phyloP scores from a whole-genome alignment of 2,329 filamentous ascomycete species.

The Elsinoe necatrix region DNA sequence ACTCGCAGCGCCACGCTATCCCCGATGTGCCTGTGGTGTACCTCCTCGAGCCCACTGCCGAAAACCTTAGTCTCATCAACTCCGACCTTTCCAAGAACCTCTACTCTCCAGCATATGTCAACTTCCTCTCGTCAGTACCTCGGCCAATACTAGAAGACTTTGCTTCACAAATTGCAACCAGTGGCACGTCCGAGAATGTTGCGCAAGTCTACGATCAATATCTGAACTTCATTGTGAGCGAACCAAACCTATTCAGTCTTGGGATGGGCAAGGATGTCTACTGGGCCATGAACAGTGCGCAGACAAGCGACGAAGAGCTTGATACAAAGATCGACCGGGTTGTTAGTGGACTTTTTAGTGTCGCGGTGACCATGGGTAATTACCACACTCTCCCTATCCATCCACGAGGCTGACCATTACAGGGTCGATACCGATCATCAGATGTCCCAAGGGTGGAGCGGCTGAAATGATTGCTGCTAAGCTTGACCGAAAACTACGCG shows the following conservation, averaged over 20 bases:
- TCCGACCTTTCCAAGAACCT: slow-evolving; percentile 76
- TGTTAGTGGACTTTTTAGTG: slow-evolving; percentile 93
- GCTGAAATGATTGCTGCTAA: slow-evolving; percentile 92
- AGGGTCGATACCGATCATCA: slow-evolving; percentile 90
- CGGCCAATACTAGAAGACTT: slow-evolving; percentile 90
- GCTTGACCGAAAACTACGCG: slow-evolving; percentile 87
- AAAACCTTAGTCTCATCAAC: slow-evolving; percentile 76
- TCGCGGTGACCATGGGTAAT: slow-evolving; percentile 93
- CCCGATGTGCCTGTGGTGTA: slow-evolving; percentile 96
- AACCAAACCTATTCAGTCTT: slow-evolving; percentile 90
- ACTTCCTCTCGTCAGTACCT: slow-evolving; percentile 90
- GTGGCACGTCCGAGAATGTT: slow-evolving; percentile 80
- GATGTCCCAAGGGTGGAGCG: slow-evolving; percentile 84
- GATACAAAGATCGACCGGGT: slow-evolving; percentile 83
- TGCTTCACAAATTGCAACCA: slow-evolving; percentile 73
- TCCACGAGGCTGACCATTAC: neutral
- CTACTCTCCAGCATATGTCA: slow-evolving; percentile 90
- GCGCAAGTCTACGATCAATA: slow-evolving; percentile 95
- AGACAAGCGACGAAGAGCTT: slow-evolving; percentile 81
- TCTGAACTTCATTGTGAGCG: slow-evolving; percentile 91
- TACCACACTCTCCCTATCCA: slow-evolving; percentile 17
- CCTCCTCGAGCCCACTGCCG: slow-evolving; percentile 76
- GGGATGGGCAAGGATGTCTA: slow-evolving; percentile 91
- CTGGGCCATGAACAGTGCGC: slow-evolving; percentile 89
- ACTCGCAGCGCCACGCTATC: slow-evolving; percentile 74